These are phyloP conservation scores for Moricandia arvensis DNA, from an alignment of 345 rosid genomes.

Conservation along the genomic window DNA sequence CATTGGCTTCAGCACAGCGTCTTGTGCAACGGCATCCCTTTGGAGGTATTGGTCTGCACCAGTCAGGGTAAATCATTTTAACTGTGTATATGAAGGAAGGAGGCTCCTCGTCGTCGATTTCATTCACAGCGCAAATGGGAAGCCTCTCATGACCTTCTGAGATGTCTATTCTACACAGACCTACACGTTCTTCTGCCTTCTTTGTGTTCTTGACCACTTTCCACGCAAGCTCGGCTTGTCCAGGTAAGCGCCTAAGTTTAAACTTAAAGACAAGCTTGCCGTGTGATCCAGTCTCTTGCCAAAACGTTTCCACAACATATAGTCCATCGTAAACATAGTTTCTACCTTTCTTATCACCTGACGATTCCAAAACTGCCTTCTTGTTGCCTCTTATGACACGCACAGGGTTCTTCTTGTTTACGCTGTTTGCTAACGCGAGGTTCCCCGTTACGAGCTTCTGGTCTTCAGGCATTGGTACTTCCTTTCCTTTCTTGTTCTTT, in stretches of 20 bases:
- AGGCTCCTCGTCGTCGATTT: conserved; percentile 66
- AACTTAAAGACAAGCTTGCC: conserved; percentile 75
- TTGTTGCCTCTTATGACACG: conserved; percentile 76
- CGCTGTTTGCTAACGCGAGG: conserved; percentile 71
- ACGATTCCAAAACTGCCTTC: conserved; percentile 37
- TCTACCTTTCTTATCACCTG: conserved; percentile 39
- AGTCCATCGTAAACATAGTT: conserved; percentile 77
- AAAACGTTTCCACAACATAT: conserved; percentile 56
- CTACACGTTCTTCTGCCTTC: conserved; percentile 49
- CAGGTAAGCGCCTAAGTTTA: conserved; percentile 58
- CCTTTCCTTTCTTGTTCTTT: conserved; percentile 32
- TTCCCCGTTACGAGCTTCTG: conserved; percentile 80
- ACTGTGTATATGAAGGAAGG: conserved; percentile 59
- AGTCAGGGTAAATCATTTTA: conserved; percentile 53
- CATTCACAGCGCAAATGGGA: conserved; percentile 64
- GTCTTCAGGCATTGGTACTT: conserved; percentile 53
- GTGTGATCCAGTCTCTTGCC: conserved; percentile 67
- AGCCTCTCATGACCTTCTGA: conserved; percentile 61
- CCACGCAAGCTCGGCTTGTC: conserved; percentile 88
- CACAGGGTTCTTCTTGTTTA: conserved; percentile 54
- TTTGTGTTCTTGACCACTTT: conserved; percentile 60
- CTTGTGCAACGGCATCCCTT: conserved; percentile 56
- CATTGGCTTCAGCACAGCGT: conserved; percentile 51
- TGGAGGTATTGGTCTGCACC: conserved; percentile 50
- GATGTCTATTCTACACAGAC: conserved; percentile 67